These are phyloP conservation scores for Entomortierella beljakovae DNA, from an alignment of 192 early-diverging fungal genomes.

Conservation along the genomic window DNA sequence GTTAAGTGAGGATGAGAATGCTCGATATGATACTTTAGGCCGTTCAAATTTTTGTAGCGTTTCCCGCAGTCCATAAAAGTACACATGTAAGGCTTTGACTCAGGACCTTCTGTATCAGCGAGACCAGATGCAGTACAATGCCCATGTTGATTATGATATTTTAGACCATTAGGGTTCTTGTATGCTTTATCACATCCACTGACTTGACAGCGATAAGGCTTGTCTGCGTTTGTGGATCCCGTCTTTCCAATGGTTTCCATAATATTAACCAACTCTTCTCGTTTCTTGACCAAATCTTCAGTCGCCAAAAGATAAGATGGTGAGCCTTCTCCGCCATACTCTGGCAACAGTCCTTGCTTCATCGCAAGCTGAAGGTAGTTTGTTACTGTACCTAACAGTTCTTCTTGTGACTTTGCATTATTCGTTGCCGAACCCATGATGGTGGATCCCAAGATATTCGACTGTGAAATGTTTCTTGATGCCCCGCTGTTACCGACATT, in stretches of 20 bases:
- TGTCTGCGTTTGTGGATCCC: conserved; percentile 61
- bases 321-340: conserved; percentile 40
- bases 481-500: not conserved
- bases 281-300: conserved; percentile 41
- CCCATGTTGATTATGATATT: conserved; percentile 96
- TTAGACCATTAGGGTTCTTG: conserved; percentile 98
- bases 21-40: conserved; percentile 94
- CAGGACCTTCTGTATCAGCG: conserved; percentile 66
- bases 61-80: conserved; percentile 87
- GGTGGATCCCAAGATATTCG: not conserved
- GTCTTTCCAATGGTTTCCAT: conserved; percentile 47
- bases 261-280: conserved; percentile 47
- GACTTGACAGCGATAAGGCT: conserved; percentile 88
- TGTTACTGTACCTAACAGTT: conserved; percentile 38
- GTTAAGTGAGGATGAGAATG: conserved; percentile 77
- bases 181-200: conserved; percentile 93
- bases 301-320: conserved; percentile 31
- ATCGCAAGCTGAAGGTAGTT: conserved; percentile 45
- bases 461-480: not conserved
- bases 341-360: conserved; percentile 41
- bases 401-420: conserved; percentile 20
- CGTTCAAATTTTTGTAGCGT: conserved; percentile 96
- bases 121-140: conserved; percentile 77
- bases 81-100: conserved; percentile 79
- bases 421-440: not conserved